phyloP scores from a whole-genome alignment of 352 stramenopile species.

The Pythium grandisporangium region DNA sequence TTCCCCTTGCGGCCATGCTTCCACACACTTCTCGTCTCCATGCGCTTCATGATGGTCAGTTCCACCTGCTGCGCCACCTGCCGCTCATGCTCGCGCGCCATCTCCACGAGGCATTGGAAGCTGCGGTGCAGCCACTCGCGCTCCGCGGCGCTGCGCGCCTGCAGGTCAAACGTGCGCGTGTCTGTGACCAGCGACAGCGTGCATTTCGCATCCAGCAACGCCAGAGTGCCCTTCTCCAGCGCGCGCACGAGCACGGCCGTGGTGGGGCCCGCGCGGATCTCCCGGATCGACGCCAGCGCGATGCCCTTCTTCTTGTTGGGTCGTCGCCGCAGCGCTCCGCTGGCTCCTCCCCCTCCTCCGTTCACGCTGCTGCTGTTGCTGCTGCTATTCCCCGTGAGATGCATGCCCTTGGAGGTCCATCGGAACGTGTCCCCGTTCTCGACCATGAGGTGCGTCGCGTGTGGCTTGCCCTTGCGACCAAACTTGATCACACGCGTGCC shows the following conservation, averaged over 20 bases:
- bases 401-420: constrained; percentile 77
- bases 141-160: constrained; percentile 52
- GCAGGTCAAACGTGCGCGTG: constrained; percentile 70
- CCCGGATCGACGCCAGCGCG: constrained; percentile 40
- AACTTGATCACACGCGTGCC: constrained; percentile 70
- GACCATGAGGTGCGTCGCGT: constrained; percentile 60
- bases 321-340: too few species aligned
- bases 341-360: too few species aligned
- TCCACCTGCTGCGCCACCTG: constrained; percentile 73
- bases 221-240: constrained; percentile 58
- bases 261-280: constrained; percentile 37
- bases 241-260: constrained; percentile 60
- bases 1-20: constrained; percentile 71
- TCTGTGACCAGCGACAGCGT: constrained; percentile 68
- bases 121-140: constrained; percentile 73
- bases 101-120: constrained; percentile 57
- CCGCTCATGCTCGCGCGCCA: constrained; percentile 65
- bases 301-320: constrained; percentile 46
- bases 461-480: constrained; percentile 70
- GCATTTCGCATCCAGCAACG: constrained; percentile 46
- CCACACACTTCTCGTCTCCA: constrained; percentile 58
- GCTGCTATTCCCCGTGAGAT: constrained; percentile 11
- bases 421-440: constrained; percentile 72
- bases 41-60: constrained; percentile 78
- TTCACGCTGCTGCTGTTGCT: too few species aligned